Percentiles rank a stretch among this genome's conserved stretches.
phyloP scores from a whole-genome alignment of 371 early-diverging fungal species.

The Entomophthora muscae region DNA sequence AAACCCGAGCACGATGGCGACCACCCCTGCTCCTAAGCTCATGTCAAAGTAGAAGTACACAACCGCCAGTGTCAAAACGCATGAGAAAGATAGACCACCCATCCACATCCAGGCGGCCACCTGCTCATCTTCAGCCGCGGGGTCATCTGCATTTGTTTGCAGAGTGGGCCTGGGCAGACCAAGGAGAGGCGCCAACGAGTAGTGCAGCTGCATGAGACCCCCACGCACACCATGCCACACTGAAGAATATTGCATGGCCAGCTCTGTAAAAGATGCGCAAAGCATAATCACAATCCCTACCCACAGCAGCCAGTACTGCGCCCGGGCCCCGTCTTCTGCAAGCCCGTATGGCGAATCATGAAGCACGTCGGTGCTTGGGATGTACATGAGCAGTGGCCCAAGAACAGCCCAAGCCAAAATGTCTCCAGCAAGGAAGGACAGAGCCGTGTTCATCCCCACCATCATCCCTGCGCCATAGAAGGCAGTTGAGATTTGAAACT shows the following conservation, averaged over 20 bases:
- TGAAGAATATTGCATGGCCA: constrained; percentile 29
- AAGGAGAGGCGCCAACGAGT: constrained; percentile 11
- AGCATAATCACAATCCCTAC: constrained; percentile 62
- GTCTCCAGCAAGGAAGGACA: neutral
- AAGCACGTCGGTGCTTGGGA: constrained; percentile 6
- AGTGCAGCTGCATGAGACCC: constrained; percentile 15
- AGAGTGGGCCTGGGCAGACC: no score
- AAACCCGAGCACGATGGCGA: constrained; percentile 43
- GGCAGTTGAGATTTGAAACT: constrained; percentile 28
- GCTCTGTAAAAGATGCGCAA: constrained; percentile 38
- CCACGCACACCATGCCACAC: constrained; percentile 33
- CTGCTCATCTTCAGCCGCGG: constrained; percentile 25
- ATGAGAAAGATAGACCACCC: constrained; percentile 28
- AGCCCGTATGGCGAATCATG: constrained; percentile 25
- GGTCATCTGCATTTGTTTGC: constrained; percentile 12
- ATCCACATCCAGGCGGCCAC: constrained; percentile 43
- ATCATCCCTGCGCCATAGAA: constrained; percentile 55
- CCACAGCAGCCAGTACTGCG: constrained; percentile 39
- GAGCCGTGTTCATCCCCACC: constrained; percentile 30
- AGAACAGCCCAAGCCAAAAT: constrained; percentile 3
- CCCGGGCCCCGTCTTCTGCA: constrained; percentile 16
- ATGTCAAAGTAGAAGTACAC: constrained; percentile 35
- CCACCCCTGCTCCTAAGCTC: constrained; percentile 28
- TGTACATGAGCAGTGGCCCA: constrained; percentile 12
- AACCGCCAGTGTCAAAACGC: constrained; percentile 36